Base-by-base conservation (phyloP, 139 green algal genomes). In the Chlamydomonas asymmetrica region DNA sequence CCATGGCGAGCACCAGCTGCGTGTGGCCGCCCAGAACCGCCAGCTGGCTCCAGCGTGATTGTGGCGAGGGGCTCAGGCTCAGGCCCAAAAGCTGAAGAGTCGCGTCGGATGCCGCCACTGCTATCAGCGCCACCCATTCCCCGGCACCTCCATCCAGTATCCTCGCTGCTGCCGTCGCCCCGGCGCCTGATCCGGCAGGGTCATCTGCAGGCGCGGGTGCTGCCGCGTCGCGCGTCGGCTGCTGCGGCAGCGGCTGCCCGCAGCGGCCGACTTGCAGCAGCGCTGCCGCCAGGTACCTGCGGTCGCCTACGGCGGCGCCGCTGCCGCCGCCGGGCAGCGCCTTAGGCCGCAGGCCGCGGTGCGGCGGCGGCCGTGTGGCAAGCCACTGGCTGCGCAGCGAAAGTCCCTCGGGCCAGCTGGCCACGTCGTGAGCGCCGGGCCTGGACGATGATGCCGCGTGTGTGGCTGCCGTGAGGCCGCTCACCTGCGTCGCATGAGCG, bases 91-190 rank as follows among this genome's bases (percentile, higher is more conserved):
- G 41, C 59, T 38, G 32, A 3, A 0, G 41, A n/a, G 71, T 68
- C 20, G 70, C 70, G 56, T 76, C 70, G 20, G 70, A 76, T 39
- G 70, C 59, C 31, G 70, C 41, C 22, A 68, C 56, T 10, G 70
- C 40, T 0, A 76, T 56, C 56, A 76, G 59, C 0, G 70, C 70
- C 5, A 48, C 62, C 16, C 48, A 7, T 1, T 25, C 37, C 16
- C 4, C 2, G 37, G n/a, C n/a, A n/a, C n/a, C n/a, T n/a, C n/a
- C n/a, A n/a, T n/a, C n/a, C n/a, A n/a, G n/a, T n/a, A n/a, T n/a
- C n/a, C n/a, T n/a, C n/a, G 18, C 16, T 48, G 29, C 37, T 22
- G 40, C 20, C n/a, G 41, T 1, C 4, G 31, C 18, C 31, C 45
- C 45, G 2, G 49, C 34, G 3, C 50, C 29, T 23, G 57, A 7